Conservation (phyloP, 2,329 filamentous ascomycete species). For the Aureobasidium sp. region DNA sequence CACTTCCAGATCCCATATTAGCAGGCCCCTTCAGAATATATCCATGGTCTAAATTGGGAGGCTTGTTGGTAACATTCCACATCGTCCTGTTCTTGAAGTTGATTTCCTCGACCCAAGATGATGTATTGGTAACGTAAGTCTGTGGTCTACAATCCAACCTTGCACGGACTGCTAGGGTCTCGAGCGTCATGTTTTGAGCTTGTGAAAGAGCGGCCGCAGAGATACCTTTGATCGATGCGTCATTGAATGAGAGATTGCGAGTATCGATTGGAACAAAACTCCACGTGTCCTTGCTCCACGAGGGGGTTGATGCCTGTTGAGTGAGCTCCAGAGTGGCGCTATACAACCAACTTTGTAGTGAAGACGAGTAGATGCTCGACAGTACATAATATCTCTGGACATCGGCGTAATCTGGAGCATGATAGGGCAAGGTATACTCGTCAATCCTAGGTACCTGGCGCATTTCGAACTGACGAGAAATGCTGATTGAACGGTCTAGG, state of each 20-base stretch:
- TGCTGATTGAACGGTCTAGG: too few species aligned
- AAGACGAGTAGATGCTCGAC: too few species aligned
- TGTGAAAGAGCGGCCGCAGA: too few species aligned
- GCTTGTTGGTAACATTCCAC: not conserved
- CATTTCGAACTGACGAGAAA: too few species aligned
- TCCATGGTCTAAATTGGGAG: not conserved
- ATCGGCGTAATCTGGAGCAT: too few species aligned
- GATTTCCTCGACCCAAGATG: not conserved
- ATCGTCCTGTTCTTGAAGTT: not conserved
- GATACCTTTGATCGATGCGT: not conserved
- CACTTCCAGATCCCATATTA: not conserved
- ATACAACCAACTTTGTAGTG: too few species aligned
- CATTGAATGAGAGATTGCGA: too few species aligned
- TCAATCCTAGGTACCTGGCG: too few species aligned
- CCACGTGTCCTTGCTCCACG: not conserved
- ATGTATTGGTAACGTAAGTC: not conserved
- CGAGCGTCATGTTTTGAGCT: not conserved
- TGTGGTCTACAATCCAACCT: not conserved
- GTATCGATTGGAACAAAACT: not conserved
- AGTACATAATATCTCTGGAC: too few species aligned
- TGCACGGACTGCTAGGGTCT: not conserved
- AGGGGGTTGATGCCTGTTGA: too few species aligned
- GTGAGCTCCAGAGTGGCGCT: too few species aligned
- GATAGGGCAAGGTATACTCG: too few species aligned
- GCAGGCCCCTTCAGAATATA: not conserved